phyloP scores from a whole-genome alignment of 2,329 filamentous ascomycete genomes.

The Colletotrichum musae region DNA sequence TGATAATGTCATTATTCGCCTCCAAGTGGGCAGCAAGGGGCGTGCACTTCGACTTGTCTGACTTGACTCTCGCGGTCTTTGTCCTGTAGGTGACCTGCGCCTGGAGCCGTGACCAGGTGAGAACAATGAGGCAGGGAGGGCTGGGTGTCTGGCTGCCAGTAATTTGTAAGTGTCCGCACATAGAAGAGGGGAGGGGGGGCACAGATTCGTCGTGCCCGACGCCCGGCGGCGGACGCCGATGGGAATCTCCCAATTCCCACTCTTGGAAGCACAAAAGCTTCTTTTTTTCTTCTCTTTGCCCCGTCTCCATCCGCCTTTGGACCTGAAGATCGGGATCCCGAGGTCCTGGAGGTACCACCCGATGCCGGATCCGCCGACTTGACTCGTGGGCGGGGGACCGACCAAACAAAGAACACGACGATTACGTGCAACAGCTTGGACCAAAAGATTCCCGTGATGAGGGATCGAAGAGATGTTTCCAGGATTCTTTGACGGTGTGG shows the following conservation, averaged over 20 bases:
- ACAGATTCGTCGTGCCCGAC: constrained; percentile 12
- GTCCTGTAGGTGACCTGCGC: constrained; percentile 9
- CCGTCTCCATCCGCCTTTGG: constrained; percentile 15
- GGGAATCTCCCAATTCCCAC: constrained; percentile 1
- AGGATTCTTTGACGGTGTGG: constrained; percentile 18
- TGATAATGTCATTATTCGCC: constrained; percentile 27
- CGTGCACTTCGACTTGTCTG: constrained; percentile 7
- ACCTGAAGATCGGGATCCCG: constrained; percentile 26
- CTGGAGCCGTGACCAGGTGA: constrained; percentile 7
- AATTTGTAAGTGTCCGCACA: too few relatives aligned
- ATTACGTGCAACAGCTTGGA: constrained; percentile 25
- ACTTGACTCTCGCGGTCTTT: constrained; percentile 24
- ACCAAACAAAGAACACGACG: constrained; percentile 25
- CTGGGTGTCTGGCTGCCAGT: not conserved
- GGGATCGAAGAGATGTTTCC: constrained; percentile 21
- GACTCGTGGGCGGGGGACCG: constrained; percentile 28
- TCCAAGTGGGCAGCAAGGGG: constrained; percentile 12
- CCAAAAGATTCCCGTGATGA: constrained; percentile 3
- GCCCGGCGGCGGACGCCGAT: constrained; percentile 25
- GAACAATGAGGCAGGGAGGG: constrained; percentile 1
- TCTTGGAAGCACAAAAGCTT: constrained; percentile 21
- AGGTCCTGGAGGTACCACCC: constrained; percentile 14
- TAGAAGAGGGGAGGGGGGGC: not conserved
- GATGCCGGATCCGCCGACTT: constrained; percentile 40
- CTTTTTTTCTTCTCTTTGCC: constrained; percentile 15